Percentiles rank a stretch among this genome's conserved stretches.
Conservation (phyloP, 2,329 filamentous ascomycete genomes). For the Arthroderma uncinatum region DNA sequence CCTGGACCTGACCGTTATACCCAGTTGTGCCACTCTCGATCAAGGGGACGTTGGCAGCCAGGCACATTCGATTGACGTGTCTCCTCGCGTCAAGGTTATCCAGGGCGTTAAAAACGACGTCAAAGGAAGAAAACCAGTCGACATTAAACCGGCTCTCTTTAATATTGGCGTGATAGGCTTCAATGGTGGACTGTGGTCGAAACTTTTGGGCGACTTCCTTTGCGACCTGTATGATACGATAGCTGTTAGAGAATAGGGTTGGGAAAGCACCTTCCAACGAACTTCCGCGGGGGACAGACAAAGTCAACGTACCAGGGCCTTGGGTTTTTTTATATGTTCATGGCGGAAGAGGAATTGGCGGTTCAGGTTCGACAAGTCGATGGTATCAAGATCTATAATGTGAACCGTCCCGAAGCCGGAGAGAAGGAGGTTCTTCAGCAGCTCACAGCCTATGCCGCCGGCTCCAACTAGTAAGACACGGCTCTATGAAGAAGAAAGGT, state of each 20-base stretch:
- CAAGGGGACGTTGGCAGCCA: conserved; percentile 78
- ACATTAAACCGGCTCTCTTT: conserved; percentile 80
- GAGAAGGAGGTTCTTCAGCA: conserved; percentile 90
- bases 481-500: conserved; percentile 44
- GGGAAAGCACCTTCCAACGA: conserved; percentile 14
- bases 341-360: conserved; percentile 93
- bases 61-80: conserved; percentile 95
- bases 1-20: conserved; percentile 94
- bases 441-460: conserved; percentile 92
- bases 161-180: conserved; percentile 88
- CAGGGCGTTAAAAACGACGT: conserved; percentile 87
- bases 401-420: conserved; percentile 87
- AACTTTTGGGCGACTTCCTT: conserved; percentile 85
- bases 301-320: conserved; percentile 60
- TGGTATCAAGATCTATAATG: conserved; percentile 94
- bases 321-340: conserved; percentile 96
- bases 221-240: conserved; percentile 53
- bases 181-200: conserved; percentile 76
- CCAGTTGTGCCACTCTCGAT: conserved; percentile 96
- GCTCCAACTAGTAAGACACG: conserved; percentile 89
- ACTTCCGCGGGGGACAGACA: conserved; percentile 7
- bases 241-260: conserved; percentile 17
- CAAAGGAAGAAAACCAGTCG: conserved; percentile 74
- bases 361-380: conserved; percentile 94
- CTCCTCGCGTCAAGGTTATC: conserved; percentile 90